Evolutionary conservation across 1,284 basidiomycete species (phyloP), one percentile per base, ranked within the genome.

Genomic region (Neonothopanus nambi): DNA sequence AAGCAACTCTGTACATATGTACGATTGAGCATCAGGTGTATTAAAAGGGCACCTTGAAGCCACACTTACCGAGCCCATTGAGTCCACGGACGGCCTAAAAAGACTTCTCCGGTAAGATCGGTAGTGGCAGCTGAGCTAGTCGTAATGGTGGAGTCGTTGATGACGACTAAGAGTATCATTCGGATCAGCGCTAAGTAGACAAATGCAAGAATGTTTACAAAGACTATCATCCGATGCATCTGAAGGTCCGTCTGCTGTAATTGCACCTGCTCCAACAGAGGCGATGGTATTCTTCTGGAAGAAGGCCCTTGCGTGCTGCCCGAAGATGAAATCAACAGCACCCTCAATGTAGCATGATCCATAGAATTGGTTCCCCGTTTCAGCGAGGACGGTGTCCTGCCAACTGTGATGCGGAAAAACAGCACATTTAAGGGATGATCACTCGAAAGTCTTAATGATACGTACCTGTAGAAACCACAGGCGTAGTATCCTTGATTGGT

Each of bases 321-420:
- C 69, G 36, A 65, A 71, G 44, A 71, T 70, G 49, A 61, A 70
- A 46, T 71, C 70, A n/a, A 70, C 65, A 17, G 68, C 70, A 1
- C 68, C 69, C 49, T 70, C 65, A 35, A 71, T 68, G 55, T 68
- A 71, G 39, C 64, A 66, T 28, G 54, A 55, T 30, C 62, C 59
- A 44, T 66, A 71, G 37, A 66, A 67, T 51, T 70, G 69, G 21
- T 61, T 60, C 8, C 68, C 69, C 17, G 58, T 54, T 48, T 70
- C 61, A 5, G 68, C 61, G 13, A 66, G 65, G 15, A 71, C 54
- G 13, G 68, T 70, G 57, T 71, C 69, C 55, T 71, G 63, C 43
- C 61, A 66, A 13, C 59, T 61, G n/a, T 13, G 28, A 21, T n/a
- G n/a, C n/a, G n/a, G n/a, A n/a, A n/a, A 13, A 26, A 26, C 28